phyloP scores from a whole-genome alignment of 1,139 yeast genomes.

The Zygoascus hellenicus region DNA sequence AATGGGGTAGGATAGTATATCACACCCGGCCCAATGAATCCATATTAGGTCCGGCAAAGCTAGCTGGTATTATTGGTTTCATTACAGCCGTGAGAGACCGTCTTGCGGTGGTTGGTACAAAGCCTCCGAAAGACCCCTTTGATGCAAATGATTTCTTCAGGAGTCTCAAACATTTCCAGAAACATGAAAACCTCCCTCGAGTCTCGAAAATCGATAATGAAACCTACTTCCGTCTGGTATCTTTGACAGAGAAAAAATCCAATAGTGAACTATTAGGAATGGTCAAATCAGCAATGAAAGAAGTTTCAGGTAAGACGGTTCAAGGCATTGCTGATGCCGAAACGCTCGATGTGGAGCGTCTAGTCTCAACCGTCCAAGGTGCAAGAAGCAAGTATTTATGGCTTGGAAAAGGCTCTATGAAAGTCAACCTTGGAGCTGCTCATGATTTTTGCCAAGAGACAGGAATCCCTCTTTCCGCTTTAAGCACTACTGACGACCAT shows the following conservation, averaged over 20 bases:
- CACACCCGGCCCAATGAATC: constrained; percentile 49
- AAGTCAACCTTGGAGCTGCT: constrained; percentile 11
- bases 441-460: constrained; percentile 11
- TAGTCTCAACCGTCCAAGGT: constrained; percentile 42
- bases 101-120: constrained; percentile 51
- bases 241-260: constrained; percentile 49
- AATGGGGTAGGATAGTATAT: constrained; percentile 61
- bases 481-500: constrained; percentile 18
- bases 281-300: constrained; percentile 72
- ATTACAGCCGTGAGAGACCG: constrained; percentile 63
- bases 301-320: constrained; percentile 44
- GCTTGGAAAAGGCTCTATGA: constrained; percentile 40
- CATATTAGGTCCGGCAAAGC: constrained; percentile 57
- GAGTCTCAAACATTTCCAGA: constrained; percentile 63
- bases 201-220: constrained; percentile 57
- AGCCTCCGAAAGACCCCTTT: constrained; percentile 83
- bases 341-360: constrained; percentile 44
- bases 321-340: constrained; percentile 44
- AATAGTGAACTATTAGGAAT: constrained; percentile 54
- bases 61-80: constrained; percentile 61
- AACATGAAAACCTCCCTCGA: constrained; percentile 53
- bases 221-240: constrained; percentile 56
- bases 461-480: constrained; percentile 26
- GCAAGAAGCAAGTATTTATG: constrained; percentile 45
- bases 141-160: constrained; percentile 61